These are phyloP conservation scores for Carpinus fangiana DNA, from an alignment of 306 rosid species.

Conservation along the genomic window DNA sequence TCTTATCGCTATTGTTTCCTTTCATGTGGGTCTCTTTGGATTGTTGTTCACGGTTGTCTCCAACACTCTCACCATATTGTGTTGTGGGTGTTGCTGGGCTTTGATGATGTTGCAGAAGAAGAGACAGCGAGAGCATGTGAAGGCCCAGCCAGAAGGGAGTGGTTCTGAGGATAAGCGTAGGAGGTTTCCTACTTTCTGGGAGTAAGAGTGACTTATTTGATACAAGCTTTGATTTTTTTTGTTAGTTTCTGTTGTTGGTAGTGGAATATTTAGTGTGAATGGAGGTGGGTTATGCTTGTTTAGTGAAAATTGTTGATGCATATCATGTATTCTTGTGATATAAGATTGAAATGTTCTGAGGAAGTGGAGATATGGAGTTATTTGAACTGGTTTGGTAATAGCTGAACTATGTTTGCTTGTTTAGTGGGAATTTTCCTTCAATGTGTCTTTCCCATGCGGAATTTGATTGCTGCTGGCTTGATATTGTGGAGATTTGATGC, in stretches of 20 bases:
- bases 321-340: neutral
- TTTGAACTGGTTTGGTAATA: neutral
- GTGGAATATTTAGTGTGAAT: neutral
- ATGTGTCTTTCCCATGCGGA: neutral
- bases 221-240: neutral
- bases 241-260: neutral
- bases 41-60: neutral
- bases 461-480: neutral
- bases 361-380: neutral
- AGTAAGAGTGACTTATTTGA: slow-evolving; percentile 23
- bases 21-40: slow-evolving; percentile 27
- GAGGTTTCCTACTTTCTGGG: slow-evolving; percentile 29
- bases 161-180: slow-evolving; percentile 51
- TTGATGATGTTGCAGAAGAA: slow-evolving; percentile 50
- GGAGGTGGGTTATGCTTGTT: slow-evolving; percentile 8
- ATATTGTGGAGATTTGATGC: neutral
- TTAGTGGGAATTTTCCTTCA: neutral
- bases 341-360: neutral
- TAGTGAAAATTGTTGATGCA: neutral
- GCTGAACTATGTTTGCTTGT: neutral
- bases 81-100: neutral
- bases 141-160: slow-evolving; percentile 36
- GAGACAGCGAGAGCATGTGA: slow-evolving; percentile 47
- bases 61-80: too few species aligned
- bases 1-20: neutral